Evolutionary conservation across 1,139 yeast species (phyloP), one percentile per base, ranked within the genome.

Genomic region (Lodderomyces margitis): DNA sequence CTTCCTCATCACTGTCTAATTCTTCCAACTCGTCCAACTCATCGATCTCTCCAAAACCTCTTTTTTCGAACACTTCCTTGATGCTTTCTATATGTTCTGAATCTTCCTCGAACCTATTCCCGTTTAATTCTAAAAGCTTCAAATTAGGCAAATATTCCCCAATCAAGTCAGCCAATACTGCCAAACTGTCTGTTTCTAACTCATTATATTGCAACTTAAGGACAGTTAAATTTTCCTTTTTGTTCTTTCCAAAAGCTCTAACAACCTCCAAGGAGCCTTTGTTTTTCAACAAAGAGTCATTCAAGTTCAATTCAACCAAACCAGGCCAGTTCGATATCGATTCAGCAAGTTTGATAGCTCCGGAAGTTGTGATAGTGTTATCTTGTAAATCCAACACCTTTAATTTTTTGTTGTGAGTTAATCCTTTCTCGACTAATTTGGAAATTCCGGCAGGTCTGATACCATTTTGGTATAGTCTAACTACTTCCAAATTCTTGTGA

Each of bases 1-100:
- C 87, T 23, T 82, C 92, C 47, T 86, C 95, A 19, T 87, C 97
- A 46, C 87, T 83, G 51, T 87, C 89, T 38, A 81, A 74, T 59
- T 88, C 96, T 66, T 92, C 98, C 68, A 94, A 78, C 54, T 92
- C 98, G 55, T 92, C 98, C 46, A 89, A 73, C 54, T 89, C 97
- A 56, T 89, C 97, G 24, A 92, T 64, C 59, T 84, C 94, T 44
- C 96, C 95, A 45, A 68, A 62, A 0, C 91, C 94, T 57, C 89
- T 79, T 34, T 74, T 77, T 48, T 81, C 87, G 52, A 92, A 89
- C 17, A 84, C 61, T 19, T 70, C 78, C 27, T 47, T 56, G 44
- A 68, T 67, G 39, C 58, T 49, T 43, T 61, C 67, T 41, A 70
- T 51, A 35, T 59, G 61, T 34, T 65, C 68, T 17, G 66, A 61